Evolutionary conservation across 1,139 yeast species (phyloP), one percentile per base, ranked within the genome.

Genomic region (Candida anutae): DNA sequence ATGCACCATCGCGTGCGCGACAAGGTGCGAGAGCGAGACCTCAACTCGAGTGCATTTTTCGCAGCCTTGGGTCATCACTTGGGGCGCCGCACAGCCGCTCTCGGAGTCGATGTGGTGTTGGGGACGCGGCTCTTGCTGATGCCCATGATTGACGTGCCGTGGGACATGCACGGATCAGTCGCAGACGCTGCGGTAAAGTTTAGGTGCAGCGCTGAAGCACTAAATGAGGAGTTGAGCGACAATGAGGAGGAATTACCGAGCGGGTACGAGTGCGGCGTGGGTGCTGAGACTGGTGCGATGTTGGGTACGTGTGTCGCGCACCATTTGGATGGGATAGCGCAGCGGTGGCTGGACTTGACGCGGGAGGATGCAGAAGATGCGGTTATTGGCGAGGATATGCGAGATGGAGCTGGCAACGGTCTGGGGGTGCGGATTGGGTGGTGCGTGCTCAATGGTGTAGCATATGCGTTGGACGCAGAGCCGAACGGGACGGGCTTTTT

Each of bases 11-110:
- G 69, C 34, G 45, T 46, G 3, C 45, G 55, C 2, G 54, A 58
- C 6, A 72, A 68, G 33, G 45, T 46, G 3, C 45, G 55, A 2
- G 54, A 58, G 6, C 71, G 68, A 33, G 90, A 80, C 40, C 55
- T 79, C 42, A 70, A 74, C 24, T 66, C 80, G 2, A 69, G 77
- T 6, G 64, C 71, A 11, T 49, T 78, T 28, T 64, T 79, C 40
- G 72, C 71, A 19, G 58, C 69, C 15, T 57, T 74, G 17, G 73
- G 74, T 2, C 62, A 62, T 23, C 56, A 58, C 12, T 40, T 77
- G 28, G 40, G 57, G 5, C 46, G 42, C 21, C 48, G 82, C 27
- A 37, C 50, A 30, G n/a, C n/a, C n/a, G n/a, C n/a, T n/a, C 31
- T 38, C 11, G 27, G 37, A 14, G 50, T 46, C 16, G 42, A 39